Evolutionary conservation across 2,329 filamentous ascomycete genomes (phyloP).

Genomic region (Ceratocystis cacaofunesta): DNA sequence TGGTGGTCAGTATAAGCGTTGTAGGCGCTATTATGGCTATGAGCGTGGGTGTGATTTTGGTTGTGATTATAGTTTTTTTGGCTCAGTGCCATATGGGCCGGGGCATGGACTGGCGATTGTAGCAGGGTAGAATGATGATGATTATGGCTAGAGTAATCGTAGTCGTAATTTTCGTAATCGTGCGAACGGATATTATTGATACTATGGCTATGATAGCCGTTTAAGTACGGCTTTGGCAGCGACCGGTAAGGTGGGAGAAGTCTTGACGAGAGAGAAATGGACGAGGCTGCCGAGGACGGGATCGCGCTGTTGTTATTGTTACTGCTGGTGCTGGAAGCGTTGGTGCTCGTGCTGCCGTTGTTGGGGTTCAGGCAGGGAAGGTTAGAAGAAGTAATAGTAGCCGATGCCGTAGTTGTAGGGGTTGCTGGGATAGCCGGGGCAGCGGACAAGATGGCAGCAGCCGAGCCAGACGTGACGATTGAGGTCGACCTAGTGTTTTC

Average conservation of each 20-base stretch:
- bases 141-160: conserved; percentile 11
- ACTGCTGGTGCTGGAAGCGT: conserved; percentile 8
- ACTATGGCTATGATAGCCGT: conserved; percentile 7
- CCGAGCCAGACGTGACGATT: conserved; percentile 6
- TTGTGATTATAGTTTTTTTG: neutral
- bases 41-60: neutral
- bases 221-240: conserved; percentile 3
- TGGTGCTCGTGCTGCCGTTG: conserved; percentile 4
- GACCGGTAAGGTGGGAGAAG: conserved; percentile 12
- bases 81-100: conserved; percentile 8
- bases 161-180: conserved; percentile 15
- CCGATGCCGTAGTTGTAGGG: neutral
- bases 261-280: conserved; percentile 11
- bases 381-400: neutral
- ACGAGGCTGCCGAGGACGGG: conserved; percentile 12
- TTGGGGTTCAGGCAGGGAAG: conserved; percentile 15
- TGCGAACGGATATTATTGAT: conserved; percentile 8
- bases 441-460: conserved; percentile 10
- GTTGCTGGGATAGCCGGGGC: neutral
- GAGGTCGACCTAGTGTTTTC: conserved; percentile 9
- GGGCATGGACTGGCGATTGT: conserved; percentile 9
- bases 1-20: conserved; percentile 9
- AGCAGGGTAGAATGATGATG: conserved; percentile 5
- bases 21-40: conserved; percentile 8
- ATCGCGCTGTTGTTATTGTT: conserved; percentile 13